Base-by-base conservation (phyloP, 306 rosid species). In the Medicago lupulina region DNA sequence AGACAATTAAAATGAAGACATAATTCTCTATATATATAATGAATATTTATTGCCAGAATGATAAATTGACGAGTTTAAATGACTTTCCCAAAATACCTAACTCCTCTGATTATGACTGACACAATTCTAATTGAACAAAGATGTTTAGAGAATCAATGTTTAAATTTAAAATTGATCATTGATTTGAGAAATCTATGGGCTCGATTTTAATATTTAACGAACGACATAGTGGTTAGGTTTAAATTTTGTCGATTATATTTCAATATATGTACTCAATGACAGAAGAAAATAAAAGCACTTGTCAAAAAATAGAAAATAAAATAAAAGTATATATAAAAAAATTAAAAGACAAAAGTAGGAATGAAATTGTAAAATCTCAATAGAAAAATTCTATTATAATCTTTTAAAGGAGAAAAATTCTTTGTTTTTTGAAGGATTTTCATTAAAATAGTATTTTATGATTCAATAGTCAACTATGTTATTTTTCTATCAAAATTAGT, bases 51-150 rank as follows among this genome's bases (percentile, higher is more conserved):
- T 70, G 54, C 21, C 40, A 60, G n/a, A 67, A 16, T 73, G 71
- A 79, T 62, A 59, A 57, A 60, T 74, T n/a, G 65, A 80, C 15
- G 76, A 59, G 55, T 62, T 63, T 69, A 46, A 76, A 62, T 51
- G 75, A 23, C 23, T 31, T 17, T 49, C 63, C 41, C 23, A 76
- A 6, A 59, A 59, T 59, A 83, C 86, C 93, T 85, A 86, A 71
- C 82, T 18, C 71, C 80, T 79, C 83, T 8, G 58, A 17, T 34
- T 5, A 18, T 50, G 51, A 76, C 76, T 8, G 13, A 62, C 21
- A 59, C 82, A 12, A 40, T 41, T 66, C 44, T 61, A 50, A 39
- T 36, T 49, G 17, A 43, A 23, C 17, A 51, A 38, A 55, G 44
- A 66, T 72, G 41, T 38, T 72, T 1, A 59, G 40, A n/a, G 16